Conservation (phyloP, 345 rosid species). For the Salix caprea region DNA sequence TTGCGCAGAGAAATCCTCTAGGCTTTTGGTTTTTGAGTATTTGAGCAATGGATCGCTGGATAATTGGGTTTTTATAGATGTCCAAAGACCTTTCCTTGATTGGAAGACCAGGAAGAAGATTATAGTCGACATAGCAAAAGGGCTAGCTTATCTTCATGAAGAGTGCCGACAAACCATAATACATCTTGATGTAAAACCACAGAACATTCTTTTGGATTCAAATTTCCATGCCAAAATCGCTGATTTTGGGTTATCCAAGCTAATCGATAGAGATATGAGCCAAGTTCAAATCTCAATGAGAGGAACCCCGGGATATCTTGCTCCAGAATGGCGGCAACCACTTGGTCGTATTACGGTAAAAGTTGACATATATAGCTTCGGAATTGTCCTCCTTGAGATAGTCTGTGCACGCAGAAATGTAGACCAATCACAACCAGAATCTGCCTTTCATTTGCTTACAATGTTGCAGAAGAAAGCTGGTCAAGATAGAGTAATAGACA, state of each 20-base stretch:
- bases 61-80: not conserved
- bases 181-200: conserved; percentile 14
- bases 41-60: conserved; percentile 18
- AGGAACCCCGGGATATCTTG: conserved; percentile 19
- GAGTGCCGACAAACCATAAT: conserved; percentile 5
- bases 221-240: conserved; percentile 10
- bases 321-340: conserved; percentile 2
- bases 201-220: conserved; percentile 3
- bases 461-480: not conserved
- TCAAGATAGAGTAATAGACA: not conserved
- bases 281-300: not conserved
- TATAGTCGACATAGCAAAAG: not conserved
- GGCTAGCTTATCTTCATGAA: conserved; percentile 9
- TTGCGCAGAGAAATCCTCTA: conserved; percentile 2
- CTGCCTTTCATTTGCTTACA: not conserved
- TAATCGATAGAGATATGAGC: not conserved
- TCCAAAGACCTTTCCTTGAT: not conserved
- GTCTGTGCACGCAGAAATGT: not conserved
- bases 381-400: conserved; percentile 10
- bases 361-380: conserved; percentile 13
- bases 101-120: conserved; percentile 12
- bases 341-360: not conserved
- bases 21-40: conserved; percentile 13
- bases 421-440: not conserved
- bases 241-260: conserved; percentile 13